A percentile compares a stretch with the other conserved stretches of the same genome.
Evolutionary conservation across 345 rosid species (phyloP).

Genomic region (Cardiospermum halicacabum): DNA sequence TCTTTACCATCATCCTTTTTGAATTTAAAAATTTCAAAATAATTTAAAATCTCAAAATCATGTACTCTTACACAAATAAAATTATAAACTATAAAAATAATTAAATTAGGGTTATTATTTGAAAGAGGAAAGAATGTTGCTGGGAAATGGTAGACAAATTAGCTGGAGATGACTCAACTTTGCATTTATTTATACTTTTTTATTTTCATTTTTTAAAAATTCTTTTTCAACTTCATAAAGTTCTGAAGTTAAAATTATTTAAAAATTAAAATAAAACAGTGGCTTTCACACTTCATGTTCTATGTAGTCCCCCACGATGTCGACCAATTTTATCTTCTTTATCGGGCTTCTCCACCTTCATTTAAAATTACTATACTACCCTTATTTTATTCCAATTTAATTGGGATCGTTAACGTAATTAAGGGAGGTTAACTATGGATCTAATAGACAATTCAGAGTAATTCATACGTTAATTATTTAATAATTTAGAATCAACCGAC

Average conservation of each 20-base stretch:
- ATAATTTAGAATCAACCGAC: not conserved
- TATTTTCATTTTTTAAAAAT: no score
- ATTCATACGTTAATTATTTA: not conserved
- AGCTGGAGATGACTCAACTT: constrained; percentile 9
- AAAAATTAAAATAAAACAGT: not conserved
- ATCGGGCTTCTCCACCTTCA: not conserved
- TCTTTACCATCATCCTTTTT: no score
- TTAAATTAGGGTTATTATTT: no score
- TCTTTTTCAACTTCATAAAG: not conserved
- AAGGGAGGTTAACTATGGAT: not conserved
- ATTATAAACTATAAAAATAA: no score
- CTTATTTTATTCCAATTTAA: not conserved
- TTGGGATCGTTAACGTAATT: not conserved
- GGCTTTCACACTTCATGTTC: not conserved
- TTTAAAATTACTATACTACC: not conserved
- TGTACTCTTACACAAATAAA: no score
- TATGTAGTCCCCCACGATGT: constrained; percentile 5
- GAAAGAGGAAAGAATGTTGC: not conserved
- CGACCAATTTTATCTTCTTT: constrained; percentile 5
- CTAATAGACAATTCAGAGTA: not conserved
- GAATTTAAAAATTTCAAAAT: no score
- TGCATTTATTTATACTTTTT: not conserved
- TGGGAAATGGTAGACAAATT: constrained; percentile 9
- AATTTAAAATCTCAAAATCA: no score
- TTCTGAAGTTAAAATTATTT: not conserved